phyloP scores from a whole-genome alignment of 495 filamentous ascomycete species.

The Penicillium canescens region DNA sequence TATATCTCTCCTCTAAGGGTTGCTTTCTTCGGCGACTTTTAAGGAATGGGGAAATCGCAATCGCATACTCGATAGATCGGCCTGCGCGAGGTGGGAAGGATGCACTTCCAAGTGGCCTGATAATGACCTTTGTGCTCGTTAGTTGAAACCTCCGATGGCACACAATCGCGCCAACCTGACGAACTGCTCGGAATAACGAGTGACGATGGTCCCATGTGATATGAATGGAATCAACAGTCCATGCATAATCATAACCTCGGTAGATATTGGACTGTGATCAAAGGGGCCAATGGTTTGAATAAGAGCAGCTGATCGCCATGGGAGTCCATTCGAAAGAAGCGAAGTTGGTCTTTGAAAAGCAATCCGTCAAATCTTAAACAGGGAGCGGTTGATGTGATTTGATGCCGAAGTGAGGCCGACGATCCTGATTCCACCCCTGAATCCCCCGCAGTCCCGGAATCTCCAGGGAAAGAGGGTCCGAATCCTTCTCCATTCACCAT shows the following conservation, averaged over 20 bases:
- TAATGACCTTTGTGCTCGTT: neutral
- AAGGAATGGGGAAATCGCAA: neutral
- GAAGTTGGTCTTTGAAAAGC: too few species aligned
- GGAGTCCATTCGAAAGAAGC: too few species aligned
- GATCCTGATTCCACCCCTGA: neutral
- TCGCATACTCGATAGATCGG: too few species aligned
- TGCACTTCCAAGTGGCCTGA: neutral
- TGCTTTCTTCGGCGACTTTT: conserved; percentile 4
- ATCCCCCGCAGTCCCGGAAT: neutral
- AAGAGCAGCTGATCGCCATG: too few species aligned
- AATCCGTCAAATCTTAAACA: neutral
- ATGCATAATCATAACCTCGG: neutral
- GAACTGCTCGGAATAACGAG: neutral
- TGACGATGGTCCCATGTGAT: neutral
- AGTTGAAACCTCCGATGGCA: neutral
- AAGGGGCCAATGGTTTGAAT: too few species aligned
- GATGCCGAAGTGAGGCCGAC: neutral
- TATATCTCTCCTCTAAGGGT: conserved; percentile 1
- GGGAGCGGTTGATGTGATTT: neutral
- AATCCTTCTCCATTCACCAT: too few species aligned
- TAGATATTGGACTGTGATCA: neutral
- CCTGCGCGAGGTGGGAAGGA: too few species aligned
- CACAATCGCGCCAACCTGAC: neutral
- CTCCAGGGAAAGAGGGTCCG: too few species aligned
- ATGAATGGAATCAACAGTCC: neutral